Conservation (phyloP, 129 eudicot genomes). For the Flaveria trinervia region DNA sequence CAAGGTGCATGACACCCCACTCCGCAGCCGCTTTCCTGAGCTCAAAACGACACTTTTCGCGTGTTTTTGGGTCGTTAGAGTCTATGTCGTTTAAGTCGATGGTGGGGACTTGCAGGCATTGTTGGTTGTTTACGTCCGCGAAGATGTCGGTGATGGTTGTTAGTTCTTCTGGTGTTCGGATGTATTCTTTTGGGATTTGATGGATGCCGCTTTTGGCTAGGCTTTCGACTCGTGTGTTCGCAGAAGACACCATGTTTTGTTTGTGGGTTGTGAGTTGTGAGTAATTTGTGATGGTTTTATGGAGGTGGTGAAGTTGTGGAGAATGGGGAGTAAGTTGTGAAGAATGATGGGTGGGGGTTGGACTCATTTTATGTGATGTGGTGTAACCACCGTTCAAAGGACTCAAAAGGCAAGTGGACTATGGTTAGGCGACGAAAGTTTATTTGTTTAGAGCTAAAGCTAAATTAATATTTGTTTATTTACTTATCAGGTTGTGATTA, state of each 20-base stretch:
- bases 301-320: background rate
- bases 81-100: conserved; percentile 53
- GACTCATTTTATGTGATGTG: conserved; percentile 6
- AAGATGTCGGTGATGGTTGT: conserved; percentile 69
- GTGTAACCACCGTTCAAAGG: conserved; percentile 22
- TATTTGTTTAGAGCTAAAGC: too few species aligned
- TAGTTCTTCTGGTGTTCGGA: conserved; percentile 67
- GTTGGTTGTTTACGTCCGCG: conserved; percentile 47
- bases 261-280: background rate
- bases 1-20: conserved; percentile 96
- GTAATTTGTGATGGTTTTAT: conserved; percentile 18
- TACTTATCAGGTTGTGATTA: too few species aligned
- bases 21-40: conserved; percentile 65
- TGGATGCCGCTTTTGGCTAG: conserved; percentile 70
- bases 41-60: conserved; percentile 50
- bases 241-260: conserved; percentile 35
- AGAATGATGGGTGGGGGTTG: conserved; percentile 20
- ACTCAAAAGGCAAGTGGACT: conserved; percentile 2
- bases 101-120: conserved; percentile 72
- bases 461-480: too few species aligned
- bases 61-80: conserved; percentile 50
- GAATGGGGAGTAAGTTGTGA: background rate
- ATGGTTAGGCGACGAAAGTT: too few species aligned
- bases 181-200: conserved; percentile 78
- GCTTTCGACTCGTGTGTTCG: conserved; percentile 66